Conservation (phyloP, 331 rosid species). For the Rosa hybrid region DNA sequence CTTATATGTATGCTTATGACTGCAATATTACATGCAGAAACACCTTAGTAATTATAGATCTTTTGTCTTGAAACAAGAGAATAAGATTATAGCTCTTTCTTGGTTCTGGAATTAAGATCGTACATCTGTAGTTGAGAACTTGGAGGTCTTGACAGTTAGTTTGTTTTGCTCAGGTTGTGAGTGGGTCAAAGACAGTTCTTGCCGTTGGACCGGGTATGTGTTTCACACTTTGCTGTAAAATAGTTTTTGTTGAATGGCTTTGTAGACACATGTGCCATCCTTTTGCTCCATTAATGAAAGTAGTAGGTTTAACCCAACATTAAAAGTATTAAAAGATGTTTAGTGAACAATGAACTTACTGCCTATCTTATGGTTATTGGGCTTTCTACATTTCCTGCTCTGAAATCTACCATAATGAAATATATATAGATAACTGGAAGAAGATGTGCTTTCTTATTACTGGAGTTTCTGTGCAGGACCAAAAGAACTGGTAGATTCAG, state of each 20-base stretch:
- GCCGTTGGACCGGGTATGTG: slow-evolving; percentile 90
- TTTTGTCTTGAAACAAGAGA: neutral
- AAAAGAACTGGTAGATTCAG: slow-evolving; percentile 60
- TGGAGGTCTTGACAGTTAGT: neutral
- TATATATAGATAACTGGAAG: neutral
- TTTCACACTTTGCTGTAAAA: slow-evolving; percentile 20
- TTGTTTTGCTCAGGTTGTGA: slow-evolving; percentile 55
- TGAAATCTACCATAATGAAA: neutral
- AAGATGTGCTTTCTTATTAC: neutral
- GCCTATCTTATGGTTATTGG: slow-evolving; percentile 17
- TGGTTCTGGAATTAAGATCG: neutral
- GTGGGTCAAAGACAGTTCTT: slow-evolving; percentile 90
- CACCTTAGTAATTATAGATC: neutral
- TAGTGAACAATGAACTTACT: neutral
- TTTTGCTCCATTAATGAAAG: neutral
- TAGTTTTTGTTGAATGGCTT: slow-evolving; percentile 16
- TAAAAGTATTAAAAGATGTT: neutral
- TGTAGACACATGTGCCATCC: slow-evolving; percentile 5
- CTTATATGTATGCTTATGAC: neutral
- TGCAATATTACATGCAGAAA: neutral
- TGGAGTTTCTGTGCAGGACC: slow-evolving; percentile 58
- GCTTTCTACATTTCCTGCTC: neutral
- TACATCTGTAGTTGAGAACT: neutral
- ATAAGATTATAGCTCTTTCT: neutral
- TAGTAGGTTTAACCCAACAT: neutral